A percentile compares a stretch with the other conserved stretches of the same genome.
phyloP scores from a whole-genome alignment of 2,329 filamentous ascomycete genomes.

The Lomentospora prolificans region DNA sequence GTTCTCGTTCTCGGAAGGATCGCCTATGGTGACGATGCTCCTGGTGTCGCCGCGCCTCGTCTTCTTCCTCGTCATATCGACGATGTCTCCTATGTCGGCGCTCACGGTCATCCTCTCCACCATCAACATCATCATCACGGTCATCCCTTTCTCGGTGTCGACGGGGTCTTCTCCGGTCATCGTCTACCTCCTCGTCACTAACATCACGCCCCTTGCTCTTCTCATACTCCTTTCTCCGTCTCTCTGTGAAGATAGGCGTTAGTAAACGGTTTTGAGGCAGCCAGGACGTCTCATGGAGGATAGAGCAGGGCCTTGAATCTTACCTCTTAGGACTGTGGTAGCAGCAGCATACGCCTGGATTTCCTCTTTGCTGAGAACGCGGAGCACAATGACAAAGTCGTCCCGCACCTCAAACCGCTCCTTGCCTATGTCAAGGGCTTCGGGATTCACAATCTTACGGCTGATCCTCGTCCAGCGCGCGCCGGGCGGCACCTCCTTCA shows the following conservation, averaged over 20 bases:
- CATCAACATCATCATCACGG: slow-evolving; percentile 18
- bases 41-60: slow-evolving; percentile 13
- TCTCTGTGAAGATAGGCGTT: slow-evolving; percentile 1
- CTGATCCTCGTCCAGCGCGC: slow-evolving; percentile 93
- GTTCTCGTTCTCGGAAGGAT: slow-evolving; percentile 22
- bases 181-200: slow-evolving; percentile 21
- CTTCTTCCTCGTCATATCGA: slow-evolving; percentile 18
- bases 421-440: slow-evolving; percentile 75
- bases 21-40: slow-evolving; percentile 24
- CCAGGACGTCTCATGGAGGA: not conserved
- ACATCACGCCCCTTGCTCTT: slow-evolving; percentile 10
- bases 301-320: slow-evolving; percentile 17
- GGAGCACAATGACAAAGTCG: slow-evolving; percentile 85
- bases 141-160: slow-evolving; percentile 18
- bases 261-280: slow-evolving; percentile 9
- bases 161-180: slow-evolving; percentile 20
- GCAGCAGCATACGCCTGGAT: slow-evolving; percentile 78
- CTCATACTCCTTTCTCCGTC: slow-evolving; percentile 3
- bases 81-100: slow-evolving; percentile 20
- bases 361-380: slow-evolving; percentile 79
- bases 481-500: slow-evolving; percentile 61
- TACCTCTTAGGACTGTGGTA: slow-evolving; percentile 74
- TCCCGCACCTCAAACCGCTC: slow-evolving; percentile 88
- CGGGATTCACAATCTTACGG: slow-evolving; percentile 78
- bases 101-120: slow-evolving; percentile 17